Base-by-base conservation (phyloP, 179 eudicot species). In the Nepenthes alata region DNA sequence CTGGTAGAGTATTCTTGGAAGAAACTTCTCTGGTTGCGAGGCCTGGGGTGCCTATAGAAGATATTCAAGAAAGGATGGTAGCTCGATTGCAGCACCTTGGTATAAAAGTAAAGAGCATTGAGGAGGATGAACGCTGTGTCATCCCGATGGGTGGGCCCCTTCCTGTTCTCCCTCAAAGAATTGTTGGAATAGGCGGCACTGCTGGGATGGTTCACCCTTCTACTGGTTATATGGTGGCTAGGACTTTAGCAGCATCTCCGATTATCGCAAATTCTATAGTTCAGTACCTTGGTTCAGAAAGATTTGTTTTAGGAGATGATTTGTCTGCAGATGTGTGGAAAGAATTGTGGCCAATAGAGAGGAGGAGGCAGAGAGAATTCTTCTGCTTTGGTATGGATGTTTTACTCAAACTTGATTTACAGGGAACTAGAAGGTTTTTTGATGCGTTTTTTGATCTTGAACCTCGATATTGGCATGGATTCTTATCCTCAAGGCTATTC, bases 171-270 rank as follows among this genome's bases (percentile, higher is more conserved):
- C 99, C 95, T n/a, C 99, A 94, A 72, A 67, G 99, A 63, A 94
- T 94, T 14, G 87, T 94, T 36, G 99, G 99, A 37, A 90, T 94
- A 41, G 97, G 99, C 2, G 99, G 99, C 37, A 94, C 99, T 25
- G 99, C 97, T 15, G 99, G 97, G 16, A 90, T 94, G 99, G 99
- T 94, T 74, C 99, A 94, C 70, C 99, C 99, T n/a, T 94, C 99
- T 6, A 94, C 97, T 0, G 99, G 99, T 35, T 94, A 94, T 66
- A 94, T 94, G 99, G 99, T 94, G 6, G 99, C 99, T 6, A 71
- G 99, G 69, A 94, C 99, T 57, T 70, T 94, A 55, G 99, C 99
- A 9, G 99, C 95, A 36, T 95, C 99, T 57, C 99, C 99, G 0
- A 77, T 90, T 2, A 83, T 94, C 15, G 99, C 99, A 37, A 72